Evolutionary conservation across 768 basidiomycete species (phyloP).

Genomic region (Sporobolomyces pararoseus): DNA sequence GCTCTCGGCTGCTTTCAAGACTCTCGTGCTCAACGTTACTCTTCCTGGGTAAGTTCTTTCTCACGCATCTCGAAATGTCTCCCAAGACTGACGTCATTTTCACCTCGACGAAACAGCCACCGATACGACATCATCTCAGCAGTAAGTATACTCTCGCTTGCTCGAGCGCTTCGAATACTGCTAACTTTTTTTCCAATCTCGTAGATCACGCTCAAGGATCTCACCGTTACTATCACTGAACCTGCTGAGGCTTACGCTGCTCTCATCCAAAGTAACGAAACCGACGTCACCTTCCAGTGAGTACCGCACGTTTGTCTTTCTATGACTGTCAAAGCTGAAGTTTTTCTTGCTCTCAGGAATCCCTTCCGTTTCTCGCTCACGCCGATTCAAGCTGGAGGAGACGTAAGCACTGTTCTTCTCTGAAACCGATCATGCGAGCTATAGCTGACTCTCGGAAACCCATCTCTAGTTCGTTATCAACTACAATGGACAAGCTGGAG

Average conservation of each 20-base stretch:
- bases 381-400: slow-evolving; percentile 58
- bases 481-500: slow-evolving; percentile 23
- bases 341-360: slow-evolving; percentile 60
- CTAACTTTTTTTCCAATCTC: not conserved
- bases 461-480: slow-evolving; percentile 19
- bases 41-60: slow-evolving; percentile 60
- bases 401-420: slow-evolving; percentile 50
- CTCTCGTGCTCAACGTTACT: slow-evolving; percentile 60
- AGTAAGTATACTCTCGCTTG: not conserved
- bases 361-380: slow-evolving; percentile 73
- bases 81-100: not conserved
- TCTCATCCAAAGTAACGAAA: slow-evolving; percentile 28
- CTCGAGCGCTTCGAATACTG: no score
- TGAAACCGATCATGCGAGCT: not conserved
- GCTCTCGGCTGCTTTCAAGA: slow-evolving; percentile 66
- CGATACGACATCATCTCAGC: slow-evolving; percentile 51
- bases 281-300: slow-evolving; percentile 31
- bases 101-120: not conserved
- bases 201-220: slow-evolving; percentile 58
- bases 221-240: slow-evolving; percentile 57
- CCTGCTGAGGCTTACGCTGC: slow-evolving; percentile 57
- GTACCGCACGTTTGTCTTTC: slow-evolving; percentile 23
- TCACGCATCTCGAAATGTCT: not conserved
- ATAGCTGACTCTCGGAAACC: slow-evolving; percentile 46
- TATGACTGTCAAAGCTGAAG: slow-evolving; percentile 45